Base-by-base conservation (phyloP, 306 rosid genomes). In the Cucurbita argyrosperma region DNA sequence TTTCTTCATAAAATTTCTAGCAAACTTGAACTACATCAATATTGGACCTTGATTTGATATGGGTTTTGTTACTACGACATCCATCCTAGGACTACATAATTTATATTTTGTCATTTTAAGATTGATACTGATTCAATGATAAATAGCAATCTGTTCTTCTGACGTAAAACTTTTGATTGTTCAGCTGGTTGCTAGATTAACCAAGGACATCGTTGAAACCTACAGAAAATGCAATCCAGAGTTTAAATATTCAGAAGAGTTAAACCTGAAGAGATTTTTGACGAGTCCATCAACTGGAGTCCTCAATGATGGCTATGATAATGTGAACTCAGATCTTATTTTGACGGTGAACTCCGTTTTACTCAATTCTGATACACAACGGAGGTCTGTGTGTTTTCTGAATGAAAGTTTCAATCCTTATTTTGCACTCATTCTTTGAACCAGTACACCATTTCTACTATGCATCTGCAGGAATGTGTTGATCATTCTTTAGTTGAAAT, bases 231-330 rank as follows among this genome's bases (percentile, higher is more conserved):
- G 98, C 89, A 90, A 93, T 85, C 90, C 97, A 19, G 88, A 82
- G 84, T 93, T 93, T 75, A 90, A 89, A 81, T 93, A 93, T 87
- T 93, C 97, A 14, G 96, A 89, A 78, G 96, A 90, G 83, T 87
- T 86, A 75, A 90, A 93, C 85, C 96, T 96, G 23, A 93, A 90
- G 83, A 85, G 98, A 85, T 93, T 81, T 83, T 85, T 93, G 89
- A 93, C 98, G 74, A 90, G 78, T 79, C 98, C 98, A 5, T 93
- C 98, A 51, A 76, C 46, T 79, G 97, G 98, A 87, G 94, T 93
- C 82, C 96, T 87, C 69, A 93, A 93, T 53, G 98, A 93, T 83
- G 98, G 96, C 84, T 80, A 74, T 61, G 97, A 93, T 86, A 93
- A 93, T 87, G 89, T 65, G 49, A 90, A 93, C 84, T 90, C 97